Evolutionary conservation across 306 rosid species (phyloP).

Genomic region (Crataegus laevigata): DNA sequence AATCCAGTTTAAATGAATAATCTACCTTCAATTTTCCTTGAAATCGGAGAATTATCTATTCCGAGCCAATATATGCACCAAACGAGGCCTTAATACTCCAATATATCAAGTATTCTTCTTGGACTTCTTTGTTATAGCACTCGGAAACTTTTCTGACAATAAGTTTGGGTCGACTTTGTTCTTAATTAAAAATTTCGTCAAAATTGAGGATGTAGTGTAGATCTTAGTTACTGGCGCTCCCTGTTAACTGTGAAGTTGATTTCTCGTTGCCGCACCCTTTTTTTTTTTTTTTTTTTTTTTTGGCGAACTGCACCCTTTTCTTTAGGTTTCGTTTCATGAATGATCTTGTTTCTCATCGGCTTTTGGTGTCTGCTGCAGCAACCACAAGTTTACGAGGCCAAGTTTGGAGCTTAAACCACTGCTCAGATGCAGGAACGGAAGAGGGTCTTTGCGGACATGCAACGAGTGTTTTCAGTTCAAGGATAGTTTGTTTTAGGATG

Average conservation of each 20-base stretch:
- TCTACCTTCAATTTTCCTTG: neutral
- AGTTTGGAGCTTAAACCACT: constrained; percentile 45
- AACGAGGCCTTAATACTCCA: neutral
- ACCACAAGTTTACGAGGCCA: constrained; percentile 73
- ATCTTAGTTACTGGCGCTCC: neutral
- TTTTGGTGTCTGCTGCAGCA: constrained; percentile 49
- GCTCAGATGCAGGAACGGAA: neutral
- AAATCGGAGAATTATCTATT: neutral
- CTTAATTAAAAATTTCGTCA: no score
- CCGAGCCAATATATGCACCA: neutral
- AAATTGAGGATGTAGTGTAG: neutral
- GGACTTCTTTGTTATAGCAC: neutral
- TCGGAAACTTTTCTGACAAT: neutral
- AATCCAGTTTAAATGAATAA: neutral
- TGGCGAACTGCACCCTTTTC: neutral
- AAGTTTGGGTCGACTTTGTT: neutral
- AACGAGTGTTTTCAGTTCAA: neutral
- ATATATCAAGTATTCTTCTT: neutral
- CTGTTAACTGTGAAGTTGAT: neutral
- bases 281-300: no score
- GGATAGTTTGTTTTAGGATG: neutral
- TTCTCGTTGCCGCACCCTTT: neutral
- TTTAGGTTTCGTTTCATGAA: neutral
- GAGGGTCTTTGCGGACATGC: neutral
- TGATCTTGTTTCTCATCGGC: neutral